Conservation (phyloP, 805 yeast genomes). For the Ogataea nitratoaversa region DNA sequence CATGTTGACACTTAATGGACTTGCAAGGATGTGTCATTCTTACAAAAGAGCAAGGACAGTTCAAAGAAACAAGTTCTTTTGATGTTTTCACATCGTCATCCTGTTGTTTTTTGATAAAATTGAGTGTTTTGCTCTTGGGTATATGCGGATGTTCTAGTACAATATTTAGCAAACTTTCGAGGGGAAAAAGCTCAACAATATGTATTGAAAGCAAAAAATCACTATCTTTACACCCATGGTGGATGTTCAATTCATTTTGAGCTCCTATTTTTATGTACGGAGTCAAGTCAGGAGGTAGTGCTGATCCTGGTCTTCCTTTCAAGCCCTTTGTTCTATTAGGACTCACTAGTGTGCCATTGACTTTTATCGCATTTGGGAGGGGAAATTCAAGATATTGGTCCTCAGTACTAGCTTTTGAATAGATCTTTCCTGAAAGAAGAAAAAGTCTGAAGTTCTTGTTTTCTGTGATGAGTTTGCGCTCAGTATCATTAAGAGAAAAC, state of each 20-base stretch:
- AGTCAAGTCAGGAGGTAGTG: slow-evolving; percentile 78
- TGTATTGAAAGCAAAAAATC: slow-evolving; percentile 52
- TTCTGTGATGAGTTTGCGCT: slow-evolving; percentile 33
- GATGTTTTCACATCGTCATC: slow-evolving; percentile 74
- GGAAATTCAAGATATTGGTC: slow-evolving; percentile 57
- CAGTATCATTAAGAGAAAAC: slow-evolving; percentile 43
- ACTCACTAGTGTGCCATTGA: slow-evolving; percentile 46
- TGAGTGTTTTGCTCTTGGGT: slow-evolving; percentile 35
- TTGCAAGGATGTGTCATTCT: slow-evolving; percentile 71
- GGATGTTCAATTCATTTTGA: slow-evolving; percentile 43
- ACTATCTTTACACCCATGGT: slow-evolving; percentile 53
- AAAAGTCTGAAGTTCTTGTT: slow-evolving; percentile 36
- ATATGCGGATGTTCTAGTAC: slow-evolving; percentile 50
- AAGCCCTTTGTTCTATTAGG: slow-evolving; percentile 66
- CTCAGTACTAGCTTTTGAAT: slow-evolving; percentile 15
- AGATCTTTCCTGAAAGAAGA: slow-evolving; percentile 51
- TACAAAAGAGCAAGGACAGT: slow-evolving; percentile 74
- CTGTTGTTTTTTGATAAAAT: slow-evolving; percentile 30
- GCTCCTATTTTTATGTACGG: slow-evolving; percentile 30
- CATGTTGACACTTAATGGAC: slow-evolving; percentile 67
- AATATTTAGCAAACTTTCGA: slow-evolving; percentile 37
- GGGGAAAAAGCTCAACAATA: slow-evolving; percentile 47
- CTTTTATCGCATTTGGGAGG: slow-evolving; percentile 58
- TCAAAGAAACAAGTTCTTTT: slow-evolving; percentile 55
- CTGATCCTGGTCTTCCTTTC: slow-evolving; percentile 72